Percentiles rank a stretch among this genome's conserved stretches.
phyloP scores from a whole-genome alignment of 1,139 yeast genomes.

The Nakaseomyces uthaithaninus region DNA sequence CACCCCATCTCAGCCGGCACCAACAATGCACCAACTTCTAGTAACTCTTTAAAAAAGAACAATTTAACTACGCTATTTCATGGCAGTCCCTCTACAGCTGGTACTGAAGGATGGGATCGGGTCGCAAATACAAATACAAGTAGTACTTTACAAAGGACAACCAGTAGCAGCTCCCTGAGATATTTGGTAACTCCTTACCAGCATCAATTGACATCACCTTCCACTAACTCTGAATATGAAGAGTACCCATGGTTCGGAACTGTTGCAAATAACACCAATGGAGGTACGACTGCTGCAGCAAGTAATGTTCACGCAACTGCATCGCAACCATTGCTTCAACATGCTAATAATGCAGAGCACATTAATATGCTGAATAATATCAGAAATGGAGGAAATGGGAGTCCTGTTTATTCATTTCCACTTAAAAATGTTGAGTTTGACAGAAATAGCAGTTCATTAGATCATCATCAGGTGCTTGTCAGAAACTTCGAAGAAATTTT shows the following conservation, averaged over 20 bases:
- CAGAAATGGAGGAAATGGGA: not conserved
- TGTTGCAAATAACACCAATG: not conserved
- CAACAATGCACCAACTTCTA: not conserved
- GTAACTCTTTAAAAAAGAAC: conserved; percentile 16
- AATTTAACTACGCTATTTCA: conserved; percentile 18
- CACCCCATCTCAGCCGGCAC: not conserved
- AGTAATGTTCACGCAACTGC: not conserved
- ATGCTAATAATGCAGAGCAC: not conserved
- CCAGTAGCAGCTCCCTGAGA: conserved; percentile 24
- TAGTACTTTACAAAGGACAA: conserved; percentile 17
- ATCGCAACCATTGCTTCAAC: not conserved
- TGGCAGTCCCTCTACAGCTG: conserved; percentile 22
- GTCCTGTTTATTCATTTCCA: not conserved
- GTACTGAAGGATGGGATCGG: conserved; percentile 22
- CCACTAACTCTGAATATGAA: conserved; percentile 29
- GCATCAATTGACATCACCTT: conserved; percentile 17
- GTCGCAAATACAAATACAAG: conserved; percentile 9
- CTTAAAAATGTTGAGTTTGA: conserved; percentile 4
- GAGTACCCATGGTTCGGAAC: conserved; percentile 29
- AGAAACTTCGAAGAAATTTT: not conserved
- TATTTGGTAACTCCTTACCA: conserved; percentile 26
- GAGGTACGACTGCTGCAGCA: conserved; percentile 1
- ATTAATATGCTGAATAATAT: not conserved
- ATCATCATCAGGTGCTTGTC: not conserved
- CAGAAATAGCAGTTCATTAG: not conserved